These are phyloP conservation scores for Penicillium sp. DNA, from an alignment of 2,329 filamentous ascomycete genomes.

Conservation along the genomic window DNA sequence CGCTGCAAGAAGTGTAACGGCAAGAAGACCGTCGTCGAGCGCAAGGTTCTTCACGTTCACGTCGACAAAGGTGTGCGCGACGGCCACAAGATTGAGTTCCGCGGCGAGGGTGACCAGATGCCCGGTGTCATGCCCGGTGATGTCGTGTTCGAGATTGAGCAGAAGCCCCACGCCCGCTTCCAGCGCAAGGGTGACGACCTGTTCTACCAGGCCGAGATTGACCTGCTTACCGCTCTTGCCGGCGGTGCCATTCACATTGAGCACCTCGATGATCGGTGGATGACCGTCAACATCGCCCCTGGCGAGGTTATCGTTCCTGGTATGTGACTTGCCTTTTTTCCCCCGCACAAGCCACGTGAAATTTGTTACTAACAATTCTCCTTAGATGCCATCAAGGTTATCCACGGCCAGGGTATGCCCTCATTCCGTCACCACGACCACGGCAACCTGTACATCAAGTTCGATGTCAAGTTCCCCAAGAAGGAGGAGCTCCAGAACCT, in stretches of 20 bases:
- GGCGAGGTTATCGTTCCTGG: slow-evolving; percentile 93
- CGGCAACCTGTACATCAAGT: slow-evolving; percentile 96
- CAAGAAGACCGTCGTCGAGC: slow-evolving; percentile 97
- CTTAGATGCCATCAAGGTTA: slow-evolving; percentile 83
- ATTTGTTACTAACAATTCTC: slow-evolving; percentile 13
- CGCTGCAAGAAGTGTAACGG: slow-evolving; percentile 94
- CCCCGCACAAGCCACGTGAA: neutral
- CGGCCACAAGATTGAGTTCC: slow-evolving; percentile 96
- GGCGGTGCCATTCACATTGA: slow-evolving; percentile 90
- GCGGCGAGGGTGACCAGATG: slow-evolving; percentile 92
- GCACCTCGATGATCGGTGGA: slow-evolving; percentile 95
- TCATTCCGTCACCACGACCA: slow-evolving; percentile 91
- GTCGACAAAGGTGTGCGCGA: slow-evolving; percentile 92
- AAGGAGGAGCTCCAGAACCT: slow-evolving; percentile 69
- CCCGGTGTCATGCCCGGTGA: slow-evolving; percentile 92
- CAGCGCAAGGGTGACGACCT: slow-evolving; percentile 95
- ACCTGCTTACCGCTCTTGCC: slow-evolving; percentile 89
- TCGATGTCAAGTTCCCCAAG: slow-evolving; percentile 94
- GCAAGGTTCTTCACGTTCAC: slow-evolving; percentile 97
- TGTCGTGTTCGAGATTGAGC: slow-evolving; percentile 97
- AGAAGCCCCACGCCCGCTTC: slow-evolving; percentile 96
- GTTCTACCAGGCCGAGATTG: slow-evolving; percentile 92
- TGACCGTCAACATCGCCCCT: slow-evolving; percentile 86
- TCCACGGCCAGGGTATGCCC: slow-evolving; percentile 97
- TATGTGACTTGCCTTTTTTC: slow-evolving; percentile 51